Base-by-base conservation (phyloP, 345 rosid genomes). In the Gossypium herbaceum region DNA sequence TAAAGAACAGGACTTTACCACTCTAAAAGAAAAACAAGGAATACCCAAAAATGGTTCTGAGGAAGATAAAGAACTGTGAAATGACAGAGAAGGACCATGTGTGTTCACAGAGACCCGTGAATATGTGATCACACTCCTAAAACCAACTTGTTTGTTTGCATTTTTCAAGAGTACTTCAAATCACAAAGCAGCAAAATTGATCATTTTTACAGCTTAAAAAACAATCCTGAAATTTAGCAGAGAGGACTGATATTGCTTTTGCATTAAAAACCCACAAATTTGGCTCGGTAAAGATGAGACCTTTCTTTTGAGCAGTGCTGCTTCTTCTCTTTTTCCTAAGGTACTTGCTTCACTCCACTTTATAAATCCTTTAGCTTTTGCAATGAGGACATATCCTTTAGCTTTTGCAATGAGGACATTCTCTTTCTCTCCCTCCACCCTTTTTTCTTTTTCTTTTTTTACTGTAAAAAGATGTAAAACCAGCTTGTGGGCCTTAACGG, bases 391-490 rank as follows among this genome's bases (percentile, higher is more conserved):
- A 17, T 67, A 81, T 71, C 85, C 68, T 72, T 6, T 56, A 27
- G 62, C 85, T 83, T 88, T 77, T 54, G 76, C 51, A 79, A 75
- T 71, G 79, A 81, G 77, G 72, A 70, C 64, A 17, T 67, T 64
- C 75, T 71, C 77, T 76, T 24, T 2, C 64, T 20, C 34, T 83
- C 81, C 76, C 75, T 82, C 5, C 41, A 34, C 41, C 41, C 7
- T 1, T 34, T 5, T 5, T 1, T 34, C 4, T 5, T 1, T 29
- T 29, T 3, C 3, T 81, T 76, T 54, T 58, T 24, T 82, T 76
- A 69, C 88, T 81, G 86, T 68, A 86, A 90, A n/a, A 90, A 85
- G 87, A 84, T 62, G 90, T 22, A 80, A 73, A 80, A 78, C 72
- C 68, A 85, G 84, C 77, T 76, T 83, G 86, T 83, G 88, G 84